Evolutionary conservation across 2,329 filamentous ascomycete species (phyloP), one percentile per base, ranked within the genome.

Genomic region (Fusarium sororula): DNA sequence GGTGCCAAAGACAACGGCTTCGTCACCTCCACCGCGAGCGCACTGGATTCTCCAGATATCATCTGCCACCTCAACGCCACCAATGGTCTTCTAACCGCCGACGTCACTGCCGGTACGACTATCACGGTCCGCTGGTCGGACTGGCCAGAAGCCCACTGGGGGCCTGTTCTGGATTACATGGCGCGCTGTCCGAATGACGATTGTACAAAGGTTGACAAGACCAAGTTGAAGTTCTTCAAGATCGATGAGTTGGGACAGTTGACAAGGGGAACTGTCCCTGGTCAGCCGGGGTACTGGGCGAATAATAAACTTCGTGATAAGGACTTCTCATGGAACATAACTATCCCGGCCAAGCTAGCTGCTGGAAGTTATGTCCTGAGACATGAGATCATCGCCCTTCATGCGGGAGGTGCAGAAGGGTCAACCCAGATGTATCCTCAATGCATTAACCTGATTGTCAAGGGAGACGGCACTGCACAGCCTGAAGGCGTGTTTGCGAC

Each of bases 201-300:
- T 13, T 54, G 50, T 3, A 54, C 18, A 2, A 54, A 35, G 0
- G 13, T 17, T 4, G 32, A 38, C 13, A 54, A 54, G 18, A 54
- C 24, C 3, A 54, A 54, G 10, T 13, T 54, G n/a, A 38, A 54
- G n/a, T 54, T 54, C 24, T 54, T 54, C 9, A 54, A 54, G 32
- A 54, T 54, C 5, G 24, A 54, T 26, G 32, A 54, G 24, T 2
- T 54, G 32, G 32, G 50, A 1, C 50, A 54, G 32, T 0, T 54
- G 18, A 38, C 32, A 3, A 26, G 32, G 3, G 50, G 50, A 6
- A 54, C 18, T 28, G 18, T 38, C 0, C 32, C 50, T 28, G 50
- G 50, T 0, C 14, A 22, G 0, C 50, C 50, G 0, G 50, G 50
- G 0, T 54, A 54, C 2, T 54, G 32, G 50, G 32, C 32, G 2